Evolutionary conservation across 1,284 basidiomycete genomes (phyloP), one percentile per base, ranked within the genome.

Genomic region (Boletellus sp.): DNA sequence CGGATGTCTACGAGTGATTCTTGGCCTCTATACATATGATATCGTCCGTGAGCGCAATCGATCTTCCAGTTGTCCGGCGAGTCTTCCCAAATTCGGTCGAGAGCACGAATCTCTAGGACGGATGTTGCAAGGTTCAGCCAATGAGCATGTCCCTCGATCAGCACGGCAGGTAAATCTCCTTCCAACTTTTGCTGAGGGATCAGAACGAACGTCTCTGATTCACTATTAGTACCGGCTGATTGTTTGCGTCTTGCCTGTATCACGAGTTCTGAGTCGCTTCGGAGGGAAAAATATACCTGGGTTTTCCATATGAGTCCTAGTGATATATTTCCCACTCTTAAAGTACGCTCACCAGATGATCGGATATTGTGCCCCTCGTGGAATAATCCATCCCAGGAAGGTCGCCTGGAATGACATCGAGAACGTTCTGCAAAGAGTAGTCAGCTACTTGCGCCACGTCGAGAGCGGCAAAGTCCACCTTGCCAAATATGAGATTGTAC

Each of bases 321-420:
- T 16, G 8, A 15, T 30, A 21, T 19, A 8, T 30, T 5, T 6
- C 12, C 8, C 6, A 10, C 26, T 16, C 1, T 8, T 3, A n/a
- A 32, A 44, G 3, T 15, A 5, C 5, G 13, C 60, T 44, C 24
- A 65, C 69, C 55, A 63, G 52, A 47, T 61, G 55, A 10, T 53
- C 54, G 8, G 39, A 54, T 18, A 36, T 18, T 4, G 8, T 8
- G 18, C 35, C 35, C n/a, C 35, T 10, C 5, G 35, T 36, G 6
- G 16, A 72, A 55, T 66, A 77, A n/a, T 71, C 65, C 71, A 76
- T 71, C 0, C 68, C 70, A 1, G 57, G 53, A 12, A 71, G 56
- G 43, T 62, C 58, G 4, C 62, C 55, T 12, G 76, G 76, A n/a
- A 71, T 55, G 24, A 75, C 64, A 36, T 73, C 65, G 11, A 74